phyloP scores from a whole-genome alignment of 2,329 filamentous ascomycete species.

The Diaporthe sp. region DNA sequence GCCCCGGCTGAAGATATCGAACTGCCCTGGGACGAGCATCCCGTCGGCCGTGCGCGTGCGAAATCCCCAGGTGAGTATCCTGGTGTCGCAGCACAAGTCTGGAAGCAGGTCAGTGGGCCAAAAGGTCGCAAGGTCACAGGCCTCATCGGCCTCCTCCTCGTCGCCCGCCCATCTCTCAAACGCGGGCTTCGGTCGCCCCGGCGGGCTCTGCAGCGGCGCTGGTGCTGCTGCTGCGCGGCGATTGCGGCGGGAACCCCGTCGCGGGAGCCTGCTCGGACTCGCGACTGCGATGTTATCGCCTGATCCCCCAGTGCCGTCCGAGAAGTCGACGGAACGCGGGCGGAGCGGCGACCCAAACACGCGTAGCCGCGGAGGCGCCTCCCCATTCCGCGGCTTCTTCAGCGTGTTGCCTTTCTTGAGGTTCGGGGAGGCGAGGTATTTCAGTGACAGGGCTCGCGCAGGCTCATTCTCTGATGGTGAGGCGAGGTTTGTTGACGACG shows the following conservation, averaged over 20 bases:
- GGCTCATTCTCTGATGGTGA: constrained; percentile 25
- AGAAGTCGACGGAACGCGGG: neutral
- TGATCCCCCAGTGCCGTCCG: neutral
- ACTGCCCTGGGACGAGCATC: constrained; percentile 47
- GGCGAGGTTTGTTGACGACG: neutral
- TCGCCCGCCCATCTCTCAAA: neutral
- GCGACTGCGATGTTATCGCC: neutral
- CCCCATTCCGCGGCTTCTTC: constrained; percentile 18
- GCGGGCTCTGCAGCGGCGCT: constrained; percentile 35
- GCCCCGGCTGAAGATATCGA: constrained; percentile 50
- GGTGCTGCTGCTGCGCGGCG: neutral
- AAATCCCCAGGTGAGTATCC: constrained; percentile 51
- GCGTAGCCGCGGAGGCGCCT: neutral
- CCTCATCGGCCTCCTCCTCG: constrained; percentile 9
- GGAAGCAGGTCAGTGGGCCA: constrained; percentile 52
- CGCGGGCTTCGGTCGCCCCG: neutral
- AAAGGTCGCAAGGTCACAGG: constrained; percentile 42
- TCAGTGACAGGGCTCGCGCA: constrained; percentile 36
- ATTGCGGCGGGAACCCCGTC: constrained; percentile 25
- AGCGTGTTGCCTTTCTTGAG: constrained; percentile 42
- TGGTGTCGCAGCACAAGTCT: constrained; percentile 47
- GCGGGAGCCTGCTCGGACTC: constrained; percentile 41
- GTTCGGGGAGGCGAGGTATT: constrained; percentile 33
- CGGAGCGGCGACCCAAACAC: constrained; percentile 1
- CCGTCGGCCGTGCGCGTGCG: constrained; percentile 46